Conservation (phyloP, 306 rosid species). For the Glycyrrhiza uralensis region DNA sequence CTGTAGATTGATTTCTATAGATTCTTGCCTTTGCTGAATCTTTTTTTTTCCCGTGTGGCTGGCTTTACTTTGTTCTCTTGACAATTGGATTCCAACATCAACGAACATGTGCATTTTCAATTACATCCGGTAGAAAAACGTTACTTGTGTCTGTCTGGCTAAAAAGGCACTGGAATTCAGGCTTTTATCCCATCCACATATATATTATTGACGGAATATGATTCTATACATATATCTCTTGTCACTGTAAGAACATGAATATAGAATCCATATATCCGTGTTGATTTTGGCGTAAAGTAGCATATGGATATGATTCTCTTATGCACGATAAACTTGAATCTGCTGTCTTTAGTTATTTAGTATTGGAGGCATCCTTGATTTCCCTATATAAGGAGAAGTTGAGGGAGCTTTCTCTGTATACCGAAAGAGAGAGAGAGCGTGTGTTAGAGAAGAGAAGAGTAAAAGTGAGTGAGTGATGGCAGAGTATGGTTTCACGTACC, state of each 20-base stretch:
- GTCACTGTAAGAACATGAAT: conserved; percentile 17
- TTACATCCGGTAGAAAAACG: background rate
- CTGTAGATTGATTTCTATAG: no score
- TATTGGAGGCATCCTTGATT: background rate
- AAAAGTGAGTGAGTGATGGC: conserved; percentile 29
- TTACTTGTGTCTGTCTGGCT: background rate
- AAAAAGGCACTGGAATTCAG: background rate
- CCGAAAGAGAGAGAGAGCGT: background rate
- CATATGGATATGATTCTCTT: conserved; percentile 34
- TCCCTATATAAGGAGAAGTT: conserved; percentile 28
- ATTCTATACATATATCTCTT: conserved; percentile 2
- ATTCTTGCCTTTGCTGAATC: no score
- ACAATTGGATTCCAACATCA: conserved; percentile 19
- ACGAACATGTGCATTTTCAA: background rate
- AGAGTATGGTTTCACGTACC: conserved; percentile 19
- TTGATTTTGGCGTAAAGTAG: background rate
- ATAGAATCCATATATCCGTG: conserved; percentile 16
- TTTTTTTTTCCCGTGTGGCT: no score
- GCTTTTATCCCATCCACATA: background rate
- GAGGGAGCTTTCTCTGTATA: background rate
- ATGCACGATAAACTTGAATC: conserved; percentile 21
- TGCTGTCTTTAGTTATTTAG: background rate
- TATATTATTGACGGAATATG: conserved; percentile 14
- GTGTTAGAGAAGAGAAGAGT: background rate
- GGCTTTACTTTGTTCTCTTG: no score